Percentiles rank a stretch among this genome's conserved stretches.
Conservation (phyloP, 805 yeast species). For the Lachancea sp. region DNA sequence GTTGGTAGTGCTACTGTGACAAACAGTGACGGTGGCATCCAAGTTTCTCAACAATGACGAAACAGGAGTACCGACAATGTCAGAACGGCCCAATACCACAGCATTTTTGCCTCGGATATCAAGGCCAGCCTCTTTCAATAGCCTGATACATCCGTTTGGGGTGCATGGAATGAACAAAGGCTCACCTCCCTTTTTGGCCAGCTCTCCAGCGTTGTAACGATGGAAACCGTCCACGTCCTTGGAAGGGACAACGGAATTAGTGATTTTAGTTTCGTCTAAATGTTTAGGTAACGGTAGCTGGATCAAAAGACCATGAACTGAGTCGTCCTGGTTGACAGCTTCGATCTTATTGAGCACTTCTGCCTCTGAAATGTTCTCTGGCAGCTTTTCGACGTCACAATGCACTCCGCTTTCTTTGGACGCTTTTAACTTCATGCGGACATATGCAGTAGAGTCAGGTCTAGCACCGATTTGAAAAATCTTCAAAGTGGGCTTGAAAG, state of each 20-base stretch:
- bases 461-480: conserved; percentile 74
- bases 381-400: conserved; percentile 54
- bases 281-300: conserved; percentile 75
- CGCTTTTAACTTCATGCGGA: conserved; percentile 72
- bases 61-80: conserved; percentile 79
- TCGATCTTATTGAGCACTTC: conserved; percentile 49
- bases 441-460: conserved; percentile 77
- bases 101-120: conserved; percentile 59
- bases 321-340: conserved; percentile 49
- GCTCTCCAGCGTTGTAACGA: conserved; percentile 69
- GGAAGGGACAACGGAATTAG: conserved; percentile 55
- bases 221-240: conserved; percentile 86
- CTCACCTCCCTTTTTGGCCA: conserved; percentile 63
- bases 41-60: conserved; percentile 62
- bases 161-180: conserved; percentile 78
- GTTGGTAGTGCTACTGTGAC: conserved; percentile 61
- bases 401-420: conserved; percentile 62
- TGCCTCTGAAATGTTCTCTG: conserved; percentile 49
- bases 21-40: conserved; percentile 69
- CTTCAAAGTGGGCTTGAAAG: conserved; percentile 57
- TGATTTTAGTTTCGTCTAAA: conserved; percentile 58
- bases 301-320: conserved; percentile 66
- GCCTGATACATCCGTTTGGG: conserved; percentile 70
- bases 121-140: conserved; percentile 52
- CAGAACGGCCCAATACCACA: conserved; percentile 81